Evolutionary conservation across 139 green algal species (phyloP).

Genomic region (Pleodorina starrii): DNA sequence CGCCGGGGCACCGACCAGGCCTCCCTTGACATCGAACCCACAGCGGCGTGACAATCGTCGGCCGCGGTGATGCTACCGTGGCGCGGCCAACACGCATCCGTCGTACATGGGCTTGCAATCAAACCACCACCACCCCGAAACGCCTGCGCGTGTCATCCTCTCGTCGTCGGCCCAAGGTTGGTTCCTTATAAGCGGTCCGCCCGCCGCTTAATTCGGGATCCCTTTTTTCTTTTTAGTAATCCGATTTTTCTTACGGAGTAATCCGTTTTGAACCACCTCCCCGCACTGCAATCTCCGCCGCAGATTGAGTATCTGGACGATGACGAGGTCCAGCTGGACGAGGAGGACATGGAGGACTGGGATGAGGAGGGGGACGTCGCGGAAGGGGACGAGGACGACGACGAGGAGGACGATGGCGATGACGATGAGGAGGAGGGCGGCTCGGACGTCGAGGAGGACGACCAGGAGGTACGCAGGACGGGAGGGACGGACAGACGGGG

Average conservation of each 20-base stretch:
- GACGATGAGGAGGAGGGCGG: conserved; percentile 62
- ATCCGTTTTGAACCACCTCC: not conserved
- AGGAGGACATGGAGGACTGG: conserved; percentile 83
- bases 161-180: not conserved
- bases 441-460: not conserved
- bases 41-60: conserved; percentile 51
- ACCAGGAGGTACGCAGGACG: not conserved
- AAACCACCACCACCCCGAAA: not conserved
- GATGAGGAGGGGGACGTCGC: conserved; percentile 38
- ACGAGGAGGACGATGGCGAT: conserved; percentile 56
- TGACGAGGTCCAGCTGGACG: conserved; percentile 72
- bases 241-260: not conserved
- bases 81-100: conserved; percentile 25
- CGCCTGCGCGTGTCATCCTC: not conserved
- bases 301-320: conserved; percentile 76
- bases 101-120: not conserved
- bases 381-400: conserved; percentile 49
- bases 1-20: not conserved
- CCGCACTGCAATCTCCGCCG: not conserved
- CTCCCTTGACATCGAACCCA: not conserved
- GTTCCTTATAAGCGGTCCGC: not conserved
- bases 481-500: not conserved
- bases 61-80: not conserved
- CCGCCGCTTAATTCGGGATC: not conserved
- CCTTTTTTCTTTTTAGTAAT: not conserved